A percentile compares a stretch with the other conserved stretches of the same genome.
These are phyloP conservation scores for Paragyromitra xinjiangensis DNA, from an alignment of 495 filamentous ascomycete genomes.

Conservation along the genomic window DNA sequence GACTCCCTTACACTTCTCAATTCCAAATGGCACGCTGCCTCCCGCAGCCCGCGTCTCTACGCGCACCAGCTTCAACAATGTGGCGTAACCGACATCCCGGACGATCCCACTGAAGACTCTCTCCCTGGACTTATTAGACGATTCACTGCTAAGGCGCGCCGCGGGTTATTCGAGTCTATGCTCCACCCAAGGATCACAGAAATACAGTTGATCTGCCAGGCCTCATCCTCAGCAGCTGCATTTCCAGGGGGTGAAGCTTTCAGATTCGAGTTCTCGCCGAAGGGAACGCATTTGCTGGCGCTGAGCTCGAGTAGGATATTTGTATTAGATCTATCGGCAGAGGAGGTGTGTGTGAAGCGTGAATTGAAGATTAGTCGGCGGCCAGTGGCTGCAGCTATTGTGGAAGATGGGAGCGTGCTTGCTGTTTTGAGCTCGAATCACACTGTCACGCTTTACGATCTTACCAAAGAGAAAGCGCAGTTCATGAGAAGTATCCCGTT, in stretches of 20 bases:
- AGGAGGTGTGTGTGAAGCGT: slow-evolving; percentile 69
- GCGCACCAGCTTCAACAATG: slow-evolving; percentile 77
- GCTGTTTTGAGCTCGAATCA: slow-evolving; percentile 84
- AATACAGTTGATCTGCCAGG: slow-evolving; percentile 81
- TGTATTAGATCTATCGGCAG: slow-evolving; percentile 71
- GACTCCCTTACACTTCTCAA: slow-evolving; percentile 85
- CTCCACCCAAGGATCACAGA: slow-evolving; percentile 73
- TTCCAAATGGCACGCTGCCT: slow-evolving; percentile 76
- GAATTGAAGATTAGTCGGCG: slow-evolving; percentile 82
- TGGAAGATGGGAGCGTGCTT: slow-evolving; percentile 77
- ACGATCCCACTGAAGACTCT: slow-evolving; percentile 63
- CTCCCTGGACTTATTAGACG: slow-evolving; percentile 69
- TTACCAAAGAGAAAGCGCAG: slow-evolving; percentile 69
- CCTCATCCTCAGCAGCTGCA: slow-evolving; percentile 80
- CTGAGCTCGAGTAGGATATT: slow-evolving; percentile 88
- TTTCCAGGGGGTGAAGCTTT: slow-evolving; percentile 86
- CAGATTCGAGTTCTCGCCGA: slow-evolving; percentile 80
- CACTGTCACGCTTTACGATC: slow-evolving; percentile 81
- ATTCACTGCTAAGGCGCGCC: slow-evolving; percentile 76
- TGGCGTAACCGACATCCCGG: slow-evolving; percentile 56
- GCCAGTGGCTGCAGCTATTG: slow-evolving; percentile 79
- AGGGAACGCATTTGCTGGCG: slow-evolving; percentile 76
- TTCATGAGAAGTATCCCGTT: slow-evolving; percentile 74
- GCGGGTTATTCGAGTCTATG: slow-evolving; percentile 82
- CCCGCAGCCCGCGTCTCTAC: slow-evolving; percentile 76